Base-by-base conservation (phyloP, 108 stramenopile genomes). In the Pseudonitzschia multiseries region DNA sequence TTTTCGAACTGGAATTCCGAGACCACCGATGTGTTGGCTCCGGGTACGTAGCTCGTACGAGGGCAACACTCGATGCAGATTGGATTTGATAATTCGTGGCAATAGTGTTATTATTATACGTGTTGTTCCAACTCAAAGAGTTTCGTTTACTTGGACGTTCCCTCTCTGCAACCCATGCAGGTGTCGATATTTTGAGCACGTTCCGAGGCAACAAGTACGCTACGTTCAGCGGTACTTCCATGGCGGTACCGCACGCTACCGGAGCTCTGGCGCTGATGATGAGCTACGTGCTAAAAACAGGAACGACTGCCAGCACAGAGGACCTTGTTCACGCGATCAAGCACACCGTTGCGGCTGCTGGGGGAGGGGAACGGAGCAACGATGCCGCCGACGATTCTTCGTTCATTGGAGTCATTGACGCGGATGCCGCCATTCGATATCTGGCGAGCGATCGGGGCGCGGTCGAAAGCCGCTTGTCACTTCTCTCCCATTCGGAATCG, bases 171-270 rank as follows among this genome's bases (percentile, higher is more conserved):
- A 48, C 14, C 46, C 12, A 56, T 22, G 5, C 24, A 76, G 75
- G 52, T 24, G 77, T 71, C 13, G 32, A 73, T 31, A 81, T 88
- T 62, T 24, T 69, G 32, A 82, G 80, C 62, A 88, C 87, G 3
- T 79, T 75, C 70, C 61, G 57, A 33, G 72, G 26, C 17, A 50
- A 43, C 53, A 28, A 0, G 4, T 74, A 74, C 27, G 71, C 56
- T 8, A 61, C 61, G 0, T 57, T 78, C 69, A 81, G 79, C 63
- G 91, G 91, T 6, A 89, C 87, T 20, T 86, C 85, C 27, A 92
- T 92, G 91, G 88, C 91, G 41, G 75, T 70, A 2, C 91, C 91
- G 27, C 85, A 79, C 65, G 88, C 84, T 22, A 81, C 82, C 15
- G 91, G 91, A 31, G 78, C 84, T 2, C 57, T 77, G 10, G 91